Conservation (phyloP, 2,329 filamentous ascomycete genomes). For the Monosporascus sp. region DNA sequence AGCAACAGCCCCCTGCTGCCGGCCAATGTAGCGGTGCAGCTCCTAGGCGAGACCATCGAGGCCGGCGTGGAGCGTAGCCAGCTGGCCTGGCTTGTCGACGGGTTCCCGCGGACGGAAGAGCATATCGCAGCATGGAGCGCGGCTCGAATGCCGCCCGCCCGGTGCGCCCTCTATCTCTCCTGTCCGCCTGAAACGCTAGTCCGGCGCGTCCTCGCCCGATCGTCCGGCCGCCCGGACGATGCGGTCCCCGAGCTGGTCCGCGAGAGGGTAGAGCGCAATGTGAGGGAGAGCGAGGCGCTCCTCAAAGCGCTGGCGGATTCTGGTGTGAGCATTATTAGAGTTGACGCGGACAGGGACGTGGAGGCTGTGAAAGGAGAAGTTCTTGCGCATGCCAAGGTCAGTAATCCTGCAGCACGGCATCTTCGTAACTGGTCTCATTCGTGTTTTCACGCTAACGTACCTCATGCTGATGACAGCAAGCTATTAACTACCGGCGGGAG, state of each 20-base stretch:
- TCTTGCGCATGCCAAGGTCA: slow-evolving; percentile 6
- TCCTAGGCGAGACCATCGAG: slow-evolving; percentile 11
- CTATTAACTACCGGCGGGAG: too few relatives aligned
- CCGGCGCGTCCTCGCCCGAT: slow-evolving; percentile 6
- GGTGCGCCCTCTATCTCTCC: slow-evolving; percentile 6
- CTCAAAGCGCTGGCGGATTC: slow-evolving; percentile 6
- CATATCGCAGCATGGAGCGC: slow-evolving; percentile 9
- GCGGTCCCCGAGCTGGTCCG: slow-evolving; percentile 1
- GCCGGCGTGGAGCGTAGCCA: slow-evolving; percentile 6
- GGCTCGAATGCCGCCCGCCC: slow-evolving; percentile 5
- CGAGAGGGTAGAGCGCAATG: slow-evolving; percentile 9
- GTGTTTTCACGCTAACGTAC: too few relatives aligned
- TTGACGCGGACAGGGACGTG: slow-evolving; percentile 8
- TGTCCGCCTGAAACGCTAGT: slow-evolving; percentile 7
- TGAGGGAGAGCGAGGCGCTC: slow-evolving; percentile 4
- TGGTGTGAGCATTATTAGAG: slow-evolving; percentile 3
- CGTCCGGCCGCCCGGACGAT: slow-evolving; percentile 13
- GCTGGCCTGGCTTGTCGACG: slow-evolving; percentile 14
- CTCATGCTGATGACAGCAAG: too few relatives aligned
- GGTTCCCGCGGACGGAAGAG: slow-evolving; percentile 12
- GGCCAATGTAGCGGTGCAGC: slow-evolving; percentile 4
- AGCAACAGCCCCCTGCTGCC: slow-evolving; percentile 8
- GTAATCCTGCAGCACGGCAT: not conserved
- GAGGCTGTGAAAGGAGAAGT: slow-evolving; percentile 10
- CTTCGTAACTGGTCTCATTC: too few relatives aligned